Base-by-base conservation (phyloP, 2,329 filamentous ascomycete genomes). In the Cladosporium velox region DNA sequence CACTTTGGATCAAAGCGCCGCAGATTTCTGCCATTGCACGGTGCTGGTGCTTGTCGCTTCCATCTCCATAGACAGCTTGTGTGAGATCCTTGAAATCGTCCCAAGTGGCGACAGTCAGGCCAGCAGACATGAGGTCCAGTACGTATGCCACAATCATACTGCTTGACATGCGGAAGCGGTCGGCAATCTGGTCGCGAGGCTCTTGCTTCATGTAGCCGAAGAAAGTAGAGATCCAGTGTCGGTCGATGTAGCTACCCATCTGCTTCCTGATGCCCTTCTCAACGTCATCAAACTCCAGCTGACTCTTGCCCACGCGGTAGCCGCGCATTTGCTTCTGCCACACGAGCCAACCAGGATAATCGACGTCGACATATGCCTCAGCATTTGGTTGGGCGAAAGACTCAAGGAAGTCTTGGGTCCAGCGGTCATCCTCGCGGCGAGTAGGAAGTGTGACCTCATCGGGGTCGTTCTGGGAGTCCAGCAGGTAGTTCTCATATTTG, bases 141-240 rank as follows among this genome's bases (percentile, higher is more conserved):
- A 92, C 87, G 75, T 96, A 92, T 75, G 94, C 91, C 47, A 99
- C 83, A 71, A 97, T 86, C 77, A 96, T 91, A 0, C 92, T 91
- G 74, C 91, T 93, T 38, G 90, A 89, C 85, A 96, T 93, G 64
- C 93, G 87, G 82, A 99, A 98, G 63, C 94, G 87, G 76, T 99
- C 94, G 0, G 91, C 85, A 4, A 85, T 86, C 0, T 87, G 79
- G 75, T 98, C 94, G 54, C 94, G 88, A 2, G 95, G 94, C 77
- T 98, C 94, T 78, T 98, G 95, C 80, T 97, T 98, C 81, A 98
- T 86, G 76, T 94, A 98, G 28, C 89, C 91, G 74, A 99, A 99
- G 78, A 90, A 94, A 60, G 90, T 90, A 52, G 87, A 86, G 71
- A 97, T 89, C 96, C 95, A 99, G 32, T 92, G 87, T 59, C 88